These are phyloP conservation scores for Apiotrichum sp. DNA, from an alignment of 1,284 basidiomycete species.

Conservation along the genomic window DNA sequence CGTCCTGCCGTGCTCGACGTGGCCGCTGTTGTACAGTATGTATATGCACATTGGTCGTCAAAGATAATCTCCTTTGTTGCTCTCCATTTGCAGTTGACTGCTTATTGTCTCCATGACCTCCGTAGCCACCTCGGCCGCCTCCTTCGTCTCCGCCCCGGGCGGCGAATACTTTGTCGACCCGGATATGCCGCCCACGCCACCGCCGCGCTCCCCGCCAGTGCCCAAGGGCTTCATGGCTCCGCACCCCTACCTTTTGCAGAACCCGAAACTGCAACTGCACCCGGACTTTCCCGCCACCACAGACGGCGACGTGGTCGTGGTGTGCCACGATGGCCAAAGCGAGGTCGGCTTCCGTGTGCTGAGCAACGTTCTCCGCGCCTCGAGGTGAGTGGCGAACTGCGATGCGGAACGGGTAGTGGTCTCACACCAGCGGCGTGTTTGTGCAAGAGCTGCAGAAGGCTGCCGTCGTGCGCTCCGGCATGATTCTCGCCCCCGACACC, in stretches of 20 bases:
- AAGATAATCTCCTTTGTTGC: neutral
- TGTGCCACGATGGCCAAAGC: neutral
- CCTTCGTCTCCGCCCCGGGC: too few species aligned
- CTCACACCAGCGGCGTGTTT: slow-evolving; percentile 1
- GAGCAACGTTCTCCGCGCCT: neutral
- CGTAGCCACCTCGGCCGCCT: too few species aligned
- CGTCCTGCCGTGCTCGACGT: too few species aligned
- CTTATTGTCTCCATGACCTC: too few species aligned
- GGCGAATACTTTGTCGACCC: too few species aligned
- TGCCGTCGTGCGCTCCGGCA: neutral
- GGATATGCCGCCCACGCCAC: too few species aligned
- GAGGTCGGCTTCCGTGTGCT: slow-evolving; percentile 6
- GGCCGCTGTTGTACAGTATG: neutral
- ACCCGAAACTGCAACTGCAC: neutral
- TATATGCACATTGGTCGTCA: neutral
- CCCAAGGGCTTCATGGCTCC: neutral
- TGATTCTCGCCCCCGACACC: slow-evolving; percentile 1
- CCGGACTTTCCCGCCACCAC: neutral
- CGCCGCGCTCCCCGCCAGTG: too few species aligned
- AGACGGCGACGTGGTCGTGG: neutral
- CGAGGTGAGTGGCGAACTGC: neutral
- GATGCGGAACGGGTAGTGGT: too few species aligned
- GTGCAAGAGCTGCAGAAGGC: neutral
- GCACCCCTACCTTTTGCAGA: neutral
- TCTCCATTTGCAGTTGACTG: neutral